These are phyloP conservation scores for Sporisorium exsertum DNA, from an alignment of 1,284 basidiomycete species.

Conservation along the genomic window DNA sequence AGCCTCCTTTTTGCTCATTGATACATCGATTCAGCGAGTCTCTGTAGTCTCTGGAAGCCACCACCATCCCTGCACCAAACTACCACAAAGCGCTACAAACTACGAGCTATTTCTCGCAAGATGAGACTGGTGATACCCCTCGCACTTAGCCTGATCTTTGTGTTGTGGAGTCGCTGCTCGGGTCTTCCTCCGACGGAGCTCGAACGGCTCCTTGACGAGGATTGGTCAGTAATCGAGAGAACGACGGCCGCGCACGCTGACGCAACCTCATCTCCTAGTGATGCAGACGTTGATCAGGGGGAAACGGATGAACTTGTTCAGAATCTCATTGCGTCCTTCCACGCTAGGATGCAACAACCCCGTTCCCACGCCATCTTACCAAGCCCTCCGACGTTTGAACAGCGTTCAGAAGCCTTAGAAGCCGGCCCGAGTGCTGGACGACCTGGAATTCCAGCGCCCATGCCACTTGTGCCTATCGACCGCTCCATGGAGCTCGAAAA, in stretches of 20 bases:
- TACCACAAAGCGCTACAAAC: too few relatives aligned
- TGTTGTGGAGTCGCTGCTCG: background rate
- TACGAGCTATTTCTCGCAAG: background rate
- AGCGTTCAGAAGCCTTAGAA: background rate
- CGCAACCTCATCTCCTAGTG: background rate
- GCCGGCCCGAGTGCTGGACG: background rate
- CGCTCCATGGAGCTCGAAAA: background rate
- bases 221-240: constrained; percentile 8
- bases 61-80: background rate
- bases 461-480: background rate
- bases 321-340: background rate
- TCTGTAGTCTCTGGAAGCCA: background rate
- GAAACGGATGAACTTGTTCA: background rate
- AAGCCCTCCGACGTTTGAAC: background rate
- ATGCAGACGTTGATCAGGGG: background rate
- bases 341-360: background rate
- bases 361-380: background rate
- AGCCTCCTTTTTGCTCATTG: background rate
- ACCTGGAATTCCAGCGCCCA: too few relatives aligned
- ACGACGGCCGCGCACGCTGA: background rate
- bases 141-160: background rate
- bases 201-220: constrained; percentile 2
- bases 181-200: background rate
- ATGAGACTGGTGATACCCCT: background rate
- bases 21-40: background rate